Base-by-base conservation (phyloP, 768 basidiomycete genomes). In the Gloeophyllum trabeum region DNA sequence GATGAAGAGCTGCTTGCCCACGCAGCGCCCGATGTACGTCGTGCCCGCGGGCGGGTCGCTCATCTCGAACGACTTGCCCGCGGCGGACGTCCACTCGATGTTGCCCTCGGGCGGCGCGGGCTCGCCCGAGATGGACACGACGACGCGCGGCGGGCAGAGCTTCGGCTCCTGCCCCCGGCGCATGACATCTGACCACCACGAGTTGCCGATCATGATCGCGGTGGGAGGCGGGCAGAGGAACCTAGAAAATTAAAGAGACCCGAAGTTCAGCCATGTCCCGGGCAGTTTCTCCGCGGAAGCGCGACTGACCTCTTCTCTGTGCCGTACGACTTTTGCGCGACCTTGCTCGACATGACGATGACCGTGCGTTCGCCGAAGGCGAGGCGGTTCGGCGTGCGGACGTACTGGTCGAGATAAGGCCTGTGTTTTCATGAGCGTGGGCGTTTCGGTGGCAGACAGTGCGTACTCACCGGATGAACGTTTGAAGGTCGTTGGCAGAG, bases 321-420 rank as follows among this genome's bases (percentile, higher is more conserved):
- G 26, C 92, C 93, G 57, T 97, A 98, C 6, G 88, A 91, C 57
- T 97, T 94, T 68, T 98, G 94, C 3, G 90, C 94, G 23, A 97
- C 92, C 55, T 86, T 91, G 57, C 86, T 90, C n/a, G 90, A 93
- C 87, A 96, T 92, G 52, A 98, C 85, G 46, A 97, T 85, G 46
- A 98, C 77, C 3, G 91, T 90, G 38, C 91, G 79, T 59, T 97
- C 94, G 40, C 94, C 94, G 52, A 84, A 84, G 1, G 84, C 85
- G 36, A 96, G 73, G 23, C 92, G 75, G 57, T 94, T 94, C 28
- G 77, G 70, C 18, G 91, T 76, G 24, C 80, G 74, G 40, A 92
- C 75, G 57, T 91, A 97, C 51, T 86, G 82, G 46, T 89, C 85
- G 48, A 91, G 65, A 61, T 78, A 87, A 7, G 87, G 87, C 20